Percentiles rank a stretch among this genome's conserved stretches.
Evolutionary conservation across 148 eudicot genomes (phyloP).

Genomic region (Heliamphora exappendiculata): DNA sequence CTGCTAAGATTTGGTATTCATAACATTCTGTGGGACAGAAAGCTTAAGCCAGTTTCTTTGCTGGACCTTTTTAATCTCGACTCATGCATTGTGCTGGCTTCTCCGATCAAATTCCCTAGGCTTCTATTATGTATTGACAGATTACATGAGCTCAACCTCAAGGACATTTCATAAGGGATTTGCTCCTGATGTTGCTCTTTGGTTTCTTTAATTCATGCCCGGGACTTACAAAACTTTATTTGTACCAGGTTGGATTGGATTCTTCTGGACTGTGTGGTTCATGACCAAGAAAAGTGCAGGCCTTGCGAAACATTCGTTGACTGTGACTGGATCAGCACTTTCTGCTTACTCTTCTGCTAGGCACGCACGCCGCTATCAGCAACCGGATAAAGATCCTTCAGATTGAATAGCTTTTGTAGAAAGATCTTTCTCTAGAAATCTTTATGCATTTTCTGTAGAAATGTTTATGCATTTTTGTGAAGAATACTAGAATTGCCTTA

Average conservation of each 20-base stretch:
- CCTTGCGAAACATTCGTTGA: conserved; percentile 44
- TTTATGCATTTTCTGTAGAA: background rate
- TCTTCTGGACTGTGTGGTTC: conserved; percentile 54
- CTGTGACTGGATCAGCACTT: conserved; percentile 45
- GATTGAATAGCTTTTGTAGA: conserved; percentile 2
- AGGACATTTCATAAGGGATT: background rate
- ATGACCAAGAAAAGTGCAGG: conserved; percentile 34
- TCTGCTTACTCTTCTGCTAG: conserved; percentile 37
- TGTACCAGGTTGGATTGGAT: conserved; percentile 66
- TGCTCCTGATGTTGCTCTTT: background rate
- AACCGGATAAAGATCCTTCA: conserved; percentile 14
- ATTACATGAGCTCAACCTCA: background rate
- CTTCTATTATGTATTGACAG: background rate
- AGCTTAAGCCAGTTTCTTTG: background rate
- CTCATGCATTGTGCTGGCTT: background rate
- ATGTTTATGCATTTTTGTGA: background rate
- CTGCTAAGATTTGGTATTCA: background rate
- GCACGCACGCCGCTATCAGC: conserved; percentile 23
- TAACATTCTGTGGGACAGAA: background rate
- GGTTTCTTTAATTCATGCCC: background rate
- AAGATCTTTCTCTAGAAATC: background rate
- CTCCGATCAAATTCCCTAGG: background rate
- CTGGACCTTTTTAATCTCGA: background rate
- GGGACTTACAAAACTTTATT: background rate
- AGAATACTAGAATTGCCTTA: background rate